Evolutionary conservation across 2,329 filamentous ascomycete species (phyloP).

Genomic region (Septoria linicola): DNA sequence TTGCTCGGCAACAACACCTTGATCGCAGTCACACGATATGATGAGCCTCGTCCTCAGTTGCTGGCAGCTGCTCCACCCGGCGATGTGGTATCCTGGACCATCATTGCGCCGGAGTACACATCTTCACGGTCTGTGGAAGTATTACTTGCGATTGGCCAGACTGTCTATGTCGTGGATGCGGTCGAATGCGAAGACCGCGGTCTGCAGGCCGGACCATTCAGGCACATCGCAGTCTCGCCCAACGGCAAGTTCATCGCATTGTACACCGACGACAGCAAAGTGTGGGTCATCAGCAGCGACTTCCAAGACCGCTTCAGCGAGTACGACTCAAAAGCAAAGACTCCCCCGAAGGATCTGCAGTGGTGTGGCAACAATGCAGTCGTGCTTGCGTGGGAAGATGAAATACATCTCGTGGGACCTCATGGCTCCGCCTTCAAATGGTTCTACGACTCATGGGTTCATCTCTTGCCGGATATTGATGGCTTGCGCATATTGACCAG

Average conservation of each 20-base stretch:
- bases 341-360: conserved; percentile 79
- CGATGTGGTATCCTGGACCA: conserved; percentile 79
- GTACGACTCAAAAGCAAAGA: conserved; percentile 83
- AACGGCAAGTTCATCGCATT: conserved; percentile 86
- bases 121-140: conserved; percentile 92
- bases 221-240: conserved; percentile 84
- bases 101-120: conserved; percentile 84
- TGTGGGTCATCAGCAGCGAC: conserved; percentile 92
- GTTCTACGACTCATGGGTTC: conserved; percentile 84
- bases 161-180: conserved; percentile 82
- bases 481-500: conserved; percentile 89
- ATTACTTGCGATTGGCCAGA: conserved; percentile 77
- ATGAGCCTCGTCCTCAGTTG: conserved; percentile 82
- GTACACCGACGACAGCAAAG: conserved; percentile 78
- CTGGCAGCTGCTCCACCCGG: conserved; percentile 76
- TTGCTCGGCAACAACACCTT: conserved; percentile 84
- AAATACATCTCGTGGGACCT: conserved; percentile 89
- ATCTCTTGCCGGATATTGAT: conserved; percentile 82
- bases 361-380: conserved; percentile 97
- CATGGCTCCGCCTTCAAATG: conserved; percentile 69
- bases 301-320: conserved; percentile 91
- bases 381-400: conserved; percentile 94
- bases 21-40: conserved; percentile 82
- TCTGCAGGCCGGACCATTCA: conserved; percentile 88
- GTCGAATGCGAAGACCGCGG: conserved; percentile 88